Conservation (phyloP, 371 early-diverging fungal species). For the Mortierella sp. region DNA sequence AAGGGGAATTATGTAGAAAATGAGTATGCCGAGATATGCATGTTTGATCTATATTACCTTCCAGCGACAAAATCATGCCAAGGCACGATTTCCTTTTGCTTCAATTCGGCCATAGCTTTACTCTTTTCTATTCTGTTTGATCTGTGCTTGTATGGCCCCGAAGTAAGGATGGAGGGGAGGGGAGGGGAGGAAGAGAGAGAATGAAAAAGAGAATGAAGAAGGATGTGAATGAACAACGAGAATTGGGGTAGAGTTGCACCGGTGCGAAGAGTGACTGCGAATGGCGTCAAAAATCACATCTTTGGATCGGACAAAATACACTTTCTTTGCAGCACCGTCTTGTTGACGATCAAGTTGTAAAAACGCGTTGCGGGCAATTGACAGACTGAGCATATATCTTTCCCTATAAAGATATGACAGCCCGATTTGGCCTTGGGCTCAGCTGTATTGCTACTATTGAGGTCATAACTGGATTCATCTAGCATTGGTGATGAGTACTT, state of each 20-base stretch:
- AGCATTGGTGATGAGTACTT: no score
- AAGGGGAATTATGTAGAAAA: not conserved
- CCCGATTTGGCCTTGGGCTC: no score
- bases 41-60: no score
- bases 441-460: no score
- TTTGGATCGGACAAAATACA: not conserved
- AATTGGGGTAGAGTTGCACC: no score
- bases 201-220: slow-evolving; percentile 1
- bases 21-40: not conserved
- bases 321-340: no score
- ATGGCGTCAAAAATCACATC: slow-evolving; percentile 24
- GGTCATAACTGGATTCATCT: no score
- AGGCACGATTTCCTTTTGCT: slow-evolving; percentile 46
- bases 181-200: not conserved
- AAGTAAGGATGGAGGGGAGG: not conserved
- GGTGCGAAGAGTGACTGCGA: slow-evolving; percentile 19
- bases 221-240: not conserved
- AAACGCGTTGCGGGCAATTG: no score
- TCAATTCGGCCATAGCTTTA: slow-evolving; percentile 23
- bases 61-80: slow-evolving; percentile 77
- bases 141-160: not conserved
- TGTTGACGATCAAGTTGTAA: no score
- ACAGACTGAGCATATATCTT: no score
- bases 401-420: no score
- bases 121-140: no score